These are phyloP conservation scores for Pseudogymnoascus sp. DNA, from an alignment of 2,329 filamentous ascomycete species.

Conservation along the genomic window DNA sequence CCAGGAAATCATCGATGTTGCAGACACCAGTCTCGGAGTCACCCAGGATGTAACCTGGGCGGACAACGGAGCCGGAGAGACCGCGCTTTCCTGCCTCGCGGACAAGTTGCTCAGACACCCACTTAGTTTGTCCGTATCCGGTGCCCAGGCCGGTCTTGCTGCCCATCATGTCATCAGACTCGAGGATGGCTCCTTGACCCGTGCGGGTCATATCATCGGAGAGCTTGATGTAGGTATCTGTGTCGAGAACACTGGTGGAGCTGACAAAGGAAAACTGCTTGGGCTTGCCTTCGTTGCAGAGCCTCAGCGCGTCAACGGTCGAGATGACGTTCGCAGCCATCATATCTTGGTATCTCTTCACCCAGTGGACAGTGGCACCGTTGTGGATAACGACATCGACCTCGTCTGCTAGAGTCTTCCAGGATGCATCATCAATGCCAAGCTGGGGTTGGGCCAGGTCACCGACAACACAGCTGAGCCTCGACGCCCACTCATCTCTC, in stretches of 20 bases:
- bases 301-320: conserved; percentile 64
- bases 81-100: conserved; percentile 72
- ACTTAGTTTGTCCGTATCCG: conserved; percentile 88
- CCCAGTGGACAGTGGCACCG: conserved; percentile 74
- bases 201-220: conserved; percentile 53
- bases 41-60: conserved; percentile 79
- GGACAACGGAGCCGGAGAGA: conserved; percentile 64
- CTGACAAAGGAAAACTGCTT: conserved; percentile 77
- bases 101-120: conserved; percentile 61
- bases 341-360: conserved; percentile 65
- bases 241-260: conserved; percentile 76
- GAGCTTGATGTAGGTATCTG: conserved; percentile 67
- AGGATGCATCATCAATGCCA: conserved; percentile 57
- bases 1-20: conserved; percentile 83
- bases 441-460: conserved; percentile 65
- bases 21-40: conserved; percentile 60
- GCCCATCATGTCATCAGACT: conserved; percentile 70
- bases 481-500: conserved; percentile 56
- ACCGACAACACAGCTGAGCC: conserved; percentile 61
- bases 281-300: conserved; percentile 68
- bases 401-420: conserved; percentile 54
- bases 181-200: conserved; percentile 57
- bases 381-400: conserved; percentile 76
- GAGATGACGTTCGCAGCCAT: conserved; percentile 69
- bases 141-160: conserved; percentile 69